Conservation (phyloP, 495 filamentous ascomycete species). For the Acidiella bohemica region DNA sequence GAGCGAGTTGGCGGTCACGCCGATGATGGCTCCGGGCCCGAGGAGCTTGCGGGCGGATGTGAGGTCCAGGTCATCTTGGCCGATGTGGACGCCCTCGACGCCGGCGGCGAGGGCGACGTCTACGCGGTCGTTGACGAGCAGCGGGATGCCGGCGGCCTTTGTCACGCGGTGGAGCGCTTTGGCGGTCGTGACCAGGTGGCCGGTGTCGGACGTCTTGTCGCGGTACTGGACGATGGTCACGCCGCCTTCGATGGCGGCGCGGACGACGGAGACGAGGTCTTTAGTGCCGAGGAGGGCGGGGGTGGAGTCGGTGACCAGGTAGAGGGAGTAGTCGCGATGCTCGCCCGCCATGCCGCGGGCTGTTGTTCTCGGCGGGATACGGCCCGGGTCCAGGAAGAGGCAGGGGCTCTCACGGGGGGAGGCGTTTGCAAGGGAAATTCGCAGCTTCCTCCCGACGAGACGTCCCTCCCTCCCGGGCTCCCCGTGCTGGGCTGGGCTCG, state of each 20-base stretch:
- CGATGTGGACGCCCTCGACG: slow-evolving; percentile 85
- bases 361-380: no score
- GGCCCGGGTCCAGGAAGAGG: no score
- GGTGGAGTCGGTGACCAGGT: slow-evolving; percentile 88
- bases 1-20: slow-evolving; percentile 56
- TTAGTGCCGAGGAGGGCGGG: slow-evolving; percentile 57
- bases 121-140: slow-evolving; percentile 91
- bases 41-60: slow-evolving; percentile 55
- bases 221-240: slow-evolving; percentile 82
- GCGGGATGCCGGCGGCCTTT: slow-evolving; percentile 51
- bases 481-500: no score
- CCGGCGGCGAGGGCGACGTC: slow-evolving; percentile 78
- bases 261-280: slow-evolving; percentile 61
- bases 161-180: slow-evolving; percentile 57
- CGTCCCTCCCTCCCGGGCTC: no score
- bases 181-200: slow-evolving; percentile 55
- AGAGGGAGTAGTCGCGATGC: slow-evolving; percentile 61
- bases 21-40: slow-evolving; percentile 54
- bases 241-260: slow-evolving; percentile 63
- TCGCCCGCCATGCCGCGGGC: no score
- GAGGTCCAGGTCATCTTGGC: slow-evolving; percentile 82
- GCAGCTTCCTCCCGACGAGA: no score
- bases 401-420: no score
- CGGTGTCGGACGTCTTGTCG: slow-evolving; percentile 75
- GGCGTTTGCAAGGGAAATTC: no score